phyloP scores from a whole-genome alignment of 768 basidiomycete genomes.

The Psilocybe azurescens region DNA sequence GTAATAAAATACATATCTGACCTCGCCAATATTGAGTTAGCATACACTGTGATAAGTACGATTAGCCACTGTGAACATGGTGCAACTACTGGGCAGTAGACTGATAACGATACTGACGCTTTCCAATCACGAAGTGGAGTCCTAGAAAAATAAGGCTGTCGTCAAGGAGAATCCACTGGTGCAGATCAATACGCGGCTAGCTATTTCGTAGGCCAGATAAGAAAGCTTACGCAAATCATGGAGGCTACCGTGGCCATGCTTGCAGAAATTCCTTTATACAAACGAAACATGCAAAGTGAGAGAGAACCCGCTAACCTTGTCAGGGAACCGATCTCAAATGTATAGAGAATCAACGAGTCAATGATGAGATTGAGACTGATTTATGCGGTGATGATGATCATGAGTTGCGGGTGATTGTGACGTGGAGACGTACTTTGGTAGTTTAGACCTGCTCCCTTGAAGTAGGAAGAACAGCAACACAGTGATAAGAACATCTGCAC shows the following conservation, averaged over 20 bases:
- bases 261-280: not conserved
- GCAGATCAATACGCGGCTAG: no score
- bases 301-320: slow-evolving; percentile 38
- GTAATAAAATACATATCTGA: slow-evolving; percentile 8
- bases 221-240: slow-evolving; percentile 47
- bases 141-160: slow-evolving; percentile 50
- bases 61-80: not conserved
- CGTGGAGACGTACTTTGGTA: slow-evolving; percentile 45
- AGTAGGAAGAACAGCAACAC: slow-evolving; percentile 47
- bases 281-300: not conserved
- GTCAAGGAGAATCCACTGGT: slow-evolving; percentile 49
- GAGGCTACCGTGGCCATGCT: slow-evolving; percentile 48
- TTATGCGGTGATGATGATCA: slow-evolving; percentile 8
- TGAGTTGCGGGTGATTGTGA: slow-evolving; percentile 1
- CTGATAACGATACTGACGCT: slow-evolving; percentile 35
- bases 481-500: slow-evolving; percentile 52
- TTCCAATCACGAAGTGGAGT: slow-evolving; percentile 50
- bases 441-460: slow-evolving; percentile 37
- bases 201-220: slow-evolving; percentile 1
- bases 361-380: slow-evolving; percentile 43
- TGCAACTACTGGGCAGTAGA: not conserved
- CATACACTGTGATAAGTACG: slow-evolving; percentile 41
- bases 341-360: slow-evolving; percentile 49
- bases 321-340: slow-evolving; percentile 54
- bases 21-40: slow-evolving; percentile 48